These are phyloP conservation scores for Boletus eberwhitei DNA, from an alignment of 768 basidiomycete species.

Conservation along the genomic window DNA sequence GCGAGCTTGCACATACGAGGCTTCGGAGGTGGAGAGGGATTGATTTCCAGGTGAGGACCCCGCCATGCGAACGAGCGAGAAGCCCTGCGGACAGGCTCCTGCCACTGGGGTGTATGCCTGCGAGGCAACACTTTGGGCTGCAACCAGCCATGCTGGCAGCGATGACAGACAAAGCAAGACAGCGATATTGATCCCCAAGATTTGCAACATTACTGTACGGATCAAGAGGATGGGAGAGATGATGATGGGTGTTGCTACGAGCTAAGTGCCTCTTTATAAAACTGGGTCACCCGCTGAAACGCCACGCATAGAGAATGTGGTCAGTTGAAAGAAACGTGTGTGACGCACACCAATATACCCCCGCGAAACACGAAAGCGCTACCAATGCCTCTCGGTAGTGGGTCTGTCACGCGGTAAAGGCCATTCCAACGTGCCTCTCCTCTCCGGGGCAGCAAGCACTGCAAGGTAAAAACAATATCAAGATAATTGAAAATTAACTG, in stretches of 20 bases:
- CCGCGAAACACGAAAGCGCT: too few species aligned
- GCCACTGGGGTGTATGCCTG: conserved; percentile 22
- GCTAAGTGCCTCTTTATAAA: too few species aligned
- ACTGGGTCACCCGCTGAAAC: not conserved
- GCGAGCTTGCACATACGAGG: conserved; percentile 35
- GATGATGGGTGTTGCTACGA: not conserved
- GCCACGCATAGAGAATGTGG: not conserved
- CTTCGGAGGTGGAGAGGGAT: conserved; percentile 35
- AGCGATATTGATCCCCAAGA: not conserved
- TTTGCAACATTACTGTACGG: not conserved
- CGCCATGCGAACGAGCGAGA: conserved; percentile 30
- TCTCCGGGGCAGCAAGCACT: too few species aligned
- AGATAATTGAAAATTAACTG: not conserved
- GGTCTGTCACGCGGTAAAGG: too few species aligned
- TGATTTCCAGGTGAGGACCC: conserved; percentile 27
- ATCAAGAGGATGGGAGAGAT: not conserved
- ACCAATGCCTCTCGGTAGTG: too few species aligned
- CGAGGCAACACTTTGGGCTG: conserved; percentile 26
- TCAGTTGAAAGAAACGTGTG: not conserved
- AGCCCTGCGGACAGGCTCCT: conserved; percentile 19
- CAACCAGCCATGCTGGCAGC: conserved; percentile 1
- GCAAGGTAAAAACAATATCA: not conserved
- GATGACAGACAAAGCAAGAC: conserved; percentile 14
- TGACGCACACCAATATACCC: not conserved
- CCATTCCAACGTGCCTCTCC: too few species aligned